Percentiles rank a stretch among this genome's conserved stretches.
phyloP scores from a whole-genome alignment of 768 basidiomycete genomes.

The Pulveroboletus sp. region DNA sequence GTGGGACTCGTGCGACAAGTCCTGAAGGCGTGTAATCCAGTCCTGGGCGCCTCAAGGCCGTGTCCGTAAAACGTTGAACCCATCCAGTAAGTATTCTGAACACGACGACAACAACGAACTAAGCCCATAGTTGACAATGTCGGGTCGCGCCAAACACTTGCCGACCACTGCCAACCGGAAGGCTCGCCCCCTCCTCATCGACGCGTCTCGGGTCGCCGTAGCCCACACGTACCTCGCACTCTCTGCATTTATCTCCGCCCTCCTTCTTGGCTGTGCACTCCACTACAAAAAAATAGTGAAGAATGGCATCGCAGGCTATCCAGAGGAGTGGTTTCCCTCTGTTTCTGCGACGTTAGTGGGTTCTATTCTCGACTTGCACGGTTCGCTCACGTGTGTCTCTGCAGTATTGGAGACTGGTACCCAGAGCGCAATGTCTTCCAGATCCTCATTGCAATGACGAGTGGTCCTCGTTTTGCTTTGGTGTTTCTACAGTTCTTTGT shows the following conservation, averaged over 20 bases:
- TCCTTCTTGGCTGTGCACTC: conserved; percentile 58
- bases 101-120: neutral
- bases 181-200: conserved; percentile 23
- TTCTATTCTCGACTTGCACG: neutral
- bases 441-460: conserved; percentile 79
- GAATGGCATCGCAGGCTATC: conserved; percentile 78
- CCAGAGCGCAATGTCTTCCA: conserved; percentile 84
- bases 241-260: conserved; percentile 59
- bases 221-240: conserved; percentile 64
- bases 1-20: neutral
- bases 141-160: conserved; percentile 12
- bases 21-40: neutral
- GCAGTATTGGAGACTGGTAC: conserved; percentile 86
- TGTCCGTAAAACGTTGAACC: neutral
- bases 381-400: conserved; percentile 1
- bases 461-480: conserved; percentile 74
- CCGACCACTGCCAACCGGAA: conserved; percentile 4
- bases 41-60: neutral
- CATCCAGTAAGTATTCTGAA: neutral
- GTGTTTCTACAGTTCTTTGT: conserved; percentile 61
- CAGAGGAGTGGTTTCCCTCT: conserved; percentile 88
- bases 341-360: conserved; percentile 72
- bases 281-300: conserved; percentile 84
- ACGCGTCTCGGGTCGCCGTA: conserved; percentile 53
- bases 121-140: conserved; percentile 11